phyloP scores from a whole-genome alignment of 2,329 filamentous ascomycete species.

The Fusarium equiseti region DNA sequence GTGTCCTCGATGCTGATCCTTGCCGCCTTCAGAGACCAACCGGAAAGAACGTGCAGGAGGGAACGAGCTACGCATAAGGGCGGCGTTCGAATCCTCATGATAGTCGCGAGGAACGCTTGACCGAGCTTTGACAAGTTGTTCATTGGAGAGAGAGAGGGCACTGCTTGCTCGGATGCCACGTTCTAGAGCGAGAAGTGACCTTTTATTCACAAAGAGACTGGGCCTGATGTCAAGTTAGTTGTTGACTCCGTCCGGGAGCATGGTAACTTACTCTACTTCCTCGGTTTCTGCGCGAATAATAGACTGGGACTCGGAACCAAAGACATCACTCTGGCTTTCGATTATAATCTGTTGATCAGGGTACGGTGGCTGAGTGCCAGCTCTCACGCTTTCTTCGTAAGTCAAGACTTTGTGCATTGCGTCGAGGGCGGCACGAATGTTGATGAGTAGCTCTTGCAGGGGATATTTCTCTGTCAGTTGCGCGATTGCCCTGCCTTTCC shows the following conservation, averaged over 20 bases:
- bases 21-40: background rate
- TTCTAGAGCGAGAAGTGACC: constrained; percentile 39
- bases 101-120: constrained; percentile 42
- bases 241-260: background rate
- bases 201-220: constrained; percentile 38
- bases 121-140: constrained; percentile 31
- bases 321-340: constrained; percentile 38
- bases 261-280: constrained; percentile 33
- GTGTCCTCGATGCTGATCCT: background rate
- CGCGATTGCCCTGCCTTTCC: constrained; percentile 5
- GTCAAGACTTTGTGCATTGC: constrained; percentile 27
- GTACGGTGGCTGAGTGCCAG: background rate
- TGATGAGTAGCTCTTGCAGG: constrained; percentile 29
- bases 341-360: constrained; percentile 21
- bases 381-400: background rate
- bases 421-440: constrained; percentile 38
- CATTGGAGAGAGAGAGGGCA: constrained; percentile 39
- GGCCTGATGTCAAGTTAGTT: constrained; percentile 29
- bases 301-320: constrained; percentile 44
- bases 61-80: constrained; percentile 30
- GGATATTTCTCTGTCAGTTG: constrained; percentile 37
- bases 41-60: constrained; percentile 25
- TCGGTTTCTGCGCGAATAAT: constrained; percentile 37
- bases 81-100: constrained; percentile 34
- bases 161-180: constrained; percentile 4